Base-by-base conservation (phyloP, 306 rosid genomes). In the Begonia loranthoides region DNA sequence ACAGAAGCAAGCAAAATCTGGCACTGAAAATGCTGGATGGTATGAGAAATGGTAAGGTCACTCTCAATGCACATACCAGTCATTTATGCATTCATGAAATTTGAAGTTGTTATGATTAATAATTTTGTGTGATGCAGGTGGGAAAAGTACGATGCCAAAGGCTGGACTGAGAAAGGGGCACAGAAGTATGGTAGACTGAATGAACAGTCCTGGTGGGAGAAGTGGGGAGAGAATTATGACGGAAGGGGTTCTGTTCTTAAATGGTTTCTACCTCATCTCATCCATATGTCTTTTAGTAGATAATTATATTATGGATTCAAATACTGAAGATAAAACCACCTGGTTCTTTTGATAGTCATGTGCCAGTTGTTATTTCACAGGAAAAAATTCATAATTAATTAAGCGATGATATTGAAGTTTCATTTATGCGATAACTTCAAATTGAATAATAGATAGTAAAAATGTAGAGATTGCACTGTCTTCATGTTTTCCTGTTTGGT, bases 121-220 rank as follows among this genome's bases (percentile, higher is more conserved):
- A 28, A 24, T 13, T 64, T 48, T 49, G 66, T 76, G 73, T 60
- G 52, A 49, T 63, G 17, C 63, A 90, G 97, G 97, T 90, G 94
- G 95, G 97, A 90, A 75, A 90, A 90, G 69, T 90, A 76, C 56
- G 97, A 90, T 51, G 95, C 95, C 19, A 90, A 90, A 74, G 97
- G 97, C 64, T 90, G 87, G 95, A 85, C 95, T 7, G 97, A 90
- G 82, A 90, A 90, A 66, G 94, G 92, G 61, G 97, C 97, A 53
- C 87, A 82, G 70, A 89, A 89, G 66, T 89, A 86, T 54, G 97
- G 97, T 72, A 82, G 94, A 72, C 80, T 89, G 60, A 82, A 89
- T 66, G 97, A 90, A 59, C 95, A 85, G 59, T 90, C 97, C 24
- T 90, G 97, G 95, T 90, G 97, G 97, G 97, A 85, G 77, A 85